Conservation (phyloP, 495 filamentous ascomycete genomes). For the Pseudoneurospora amorphoporcata region DNA sequence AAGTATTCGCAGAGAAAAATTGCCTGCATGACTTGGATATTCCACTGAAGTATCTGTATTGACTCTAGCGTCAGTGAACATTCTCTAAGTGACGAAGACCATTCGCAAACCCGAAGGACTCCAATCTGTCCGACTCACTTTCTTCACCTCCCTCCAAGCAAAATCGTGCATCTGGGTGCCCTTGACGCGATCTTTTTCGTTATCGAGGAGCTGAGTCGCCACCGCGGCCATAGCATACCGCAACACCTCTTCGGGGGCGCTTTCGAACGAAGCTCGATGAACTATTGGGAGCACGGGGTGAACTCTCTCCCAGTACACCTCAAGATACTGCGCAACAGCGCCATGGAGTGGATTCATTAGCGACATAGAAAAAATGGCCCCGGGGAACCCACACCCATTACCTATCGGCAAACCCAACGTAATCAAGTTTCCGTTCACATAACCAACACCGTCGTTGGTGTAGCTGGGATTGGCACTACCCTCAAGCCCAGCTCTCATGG, state of each 20-base stretch:
- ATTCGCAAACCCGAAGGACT: not conserved
- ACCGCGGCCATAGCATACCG: conserved; percentile 41
- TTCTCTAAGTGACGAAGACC: not conserved
- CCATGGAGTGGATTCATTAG: conserved; percentile 22
- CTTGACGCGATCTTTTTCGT: conserved; percentile 34
- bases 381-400: conserved; percentile 11
- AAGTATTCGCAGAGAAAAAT: conserved; percentile 47
- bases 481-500: conserved; percentile 6
- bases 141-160: conserved; percentile 34
- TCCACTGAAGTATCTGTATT: conserved; percentile 31
- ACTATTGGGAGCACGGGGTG: conserved; percentile 33
- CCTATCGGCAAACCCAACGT: conserved; percentile 19
- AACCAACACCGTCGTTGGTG: conserved; percentile 2
- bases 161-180: conserved; percentile 36
- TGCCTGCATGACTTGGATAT: conserved; percentile 41
- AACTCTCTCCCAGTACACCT: conserved; percentile 35
- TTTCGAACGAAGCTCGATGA: conserved; percentile 30
- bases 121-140: conserved; percentile 13
- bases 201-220: conserved; percentile 34
- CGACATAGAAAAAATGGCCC: conserved; percentile 21
- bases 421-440: conserved; percentile 17
- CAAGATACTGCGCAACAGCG: conserved; percentile 31
- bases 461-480: conserved; percentile 4
- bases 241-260: conserved; percentile 27
- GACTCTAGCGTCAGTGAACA: not conserved